Conservation (phyloP, 345 rosid species). For the Syzygium aqueum region DNA sequence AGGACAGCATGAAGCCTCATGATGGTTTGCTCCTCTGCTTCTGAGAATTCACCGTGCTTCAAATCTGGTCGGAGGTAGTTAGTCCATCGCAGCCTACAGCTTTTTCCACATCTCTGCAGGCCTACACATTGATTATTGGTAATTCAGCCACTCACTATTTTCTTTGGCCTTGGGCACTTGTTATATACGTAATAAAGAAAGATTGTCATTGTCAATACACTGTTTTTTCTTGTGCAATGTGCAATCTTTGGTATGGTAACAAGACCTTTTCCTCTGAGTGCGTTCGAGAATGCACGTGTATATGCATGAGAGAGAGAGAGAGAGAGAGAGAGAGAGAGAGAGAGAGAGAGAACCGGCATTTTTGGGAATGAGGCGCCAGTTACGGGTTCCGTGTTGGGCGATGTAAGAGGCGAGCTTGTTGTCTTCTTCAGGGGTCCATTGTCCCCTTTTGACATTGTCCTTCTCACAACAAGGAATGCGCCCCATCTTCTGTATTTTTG, state of each 20-base stretch:
- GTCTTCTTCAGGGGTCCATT: conserved; percentile 98
- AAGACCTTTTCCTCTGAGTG: neutral
- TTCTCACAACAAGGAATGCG: conserved; percentile 94
- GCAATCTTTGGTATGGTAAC: neutral
- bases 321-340: neutral
- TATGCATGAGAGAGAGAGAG: neutral
- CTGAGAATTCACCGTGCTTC: conserved; percentile 66
- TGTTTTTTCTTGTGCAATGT: neutral
- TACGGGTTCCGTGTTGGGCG: conserved; percentile 86
- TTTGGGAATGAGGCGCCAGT: conserved; percentile 96
- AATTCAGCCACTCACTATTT: neutral
- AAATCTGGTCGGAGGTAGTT: conserved; percentile 91
- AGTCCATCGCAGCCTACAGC: conserved; percentile 85
- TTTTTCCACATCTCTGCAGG: conserved; percentile 88
- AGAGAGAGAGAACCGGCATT: conserved; percentile 46
- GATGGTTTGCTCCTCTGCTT: conserved; percentile 78
- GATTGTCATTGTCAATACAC: neutral
- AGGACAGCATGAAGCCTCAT: conserved; percentile 83
- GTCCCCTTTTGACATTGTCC: conserved; percentile 89
- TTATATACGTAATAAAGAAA: neutral
- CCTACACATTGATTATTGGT: conserved; percentile 20
- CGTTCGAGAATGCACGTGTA: neutral
- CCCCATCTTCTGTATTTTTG: conserved; percentile 41
- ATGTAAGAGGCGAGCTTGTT: conserved; percentile 89
- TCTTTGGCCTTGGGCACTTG: neutral